Conservation (phyloP, 1,284 basidiomycete genomes). For the Lignosus rhinocerotis region DNA sequence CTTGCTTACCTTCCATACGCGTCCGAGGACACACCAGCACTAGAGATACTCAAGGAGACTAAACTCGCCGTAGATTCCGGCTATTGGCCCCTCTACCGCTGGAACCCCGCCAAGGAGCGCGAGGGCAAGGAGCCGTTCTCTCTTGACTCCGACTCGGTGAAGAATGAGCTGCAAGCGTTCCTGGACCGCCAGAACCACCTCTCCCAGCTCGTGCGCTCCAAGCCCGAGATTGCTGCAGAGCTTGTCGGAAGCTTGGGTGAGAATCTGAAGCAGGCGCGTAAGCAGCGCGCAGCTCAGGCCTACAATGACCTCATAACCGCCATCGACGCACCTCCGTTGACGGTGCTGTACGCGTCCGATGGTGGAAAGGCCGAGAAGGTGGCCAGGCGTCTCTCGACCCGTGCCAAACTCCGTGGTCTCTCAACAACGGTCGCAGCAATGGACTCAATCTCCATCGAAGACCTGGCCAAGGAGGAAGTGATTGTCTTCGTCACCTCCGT, state of each 20-base stretch:
- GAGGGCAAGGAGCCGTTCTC: slow-evolving; percentile 84
- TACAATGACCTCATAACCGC: slow-evolving; percentile 85
- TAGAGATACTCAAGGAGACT: slow-evolving; percentile 93
- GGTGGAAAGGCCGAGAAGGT: slow-evolving; percentile 95
- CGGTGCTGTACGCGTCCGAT: slow-evolving; percentile 92
- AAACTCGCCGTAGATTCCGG: slow-evolving; percentile 96
- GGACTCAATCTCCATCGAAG: slow-evolving; percentile 79
- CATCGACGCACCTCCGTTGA: slow-evolving; percentile 88
- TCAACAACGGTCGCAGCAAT: slow-evolving; percentile 72
- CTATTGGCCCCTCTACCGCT: slow-evolving; percentile 98
- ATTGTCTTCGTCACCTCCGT: slow-evolving; percentile 91
- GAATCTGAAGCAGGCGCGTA: slow-evolving; percentile 82
- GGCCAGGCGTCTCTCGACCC: slow-evolving; percentile 84
- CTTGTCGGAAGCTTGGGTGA: slow-evolving; percentile 86
- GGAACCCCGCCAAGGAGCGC: slow-evolving; percentile 87
- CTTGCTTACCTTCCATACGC: slow-evolving; percentile 94
- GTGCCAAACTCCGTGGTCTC: slow-evolving; percentile 86
- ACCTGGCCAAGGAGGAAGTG: slow-evolving; percentile 76
- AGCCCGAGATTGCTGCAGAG: slow-evolving; percentile 81
- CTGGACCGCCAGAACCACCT: slow-evolving; percentile 96
- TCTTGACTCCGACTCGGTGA: slow-evolving; percentile 92
- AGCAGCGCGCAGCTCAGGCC: slow-evolving; percentile 81
- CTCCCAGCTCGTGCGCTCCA: slow-evolving; percentile 84
- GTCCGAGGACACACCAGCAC: slow-evolving; percentile 73
- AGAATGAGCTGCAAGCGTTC: slow-evolving; percentile 94